Base-by-base conservation (phyloP, 768 basidiomycete species). In the Dentipellis sp. region DNA sequence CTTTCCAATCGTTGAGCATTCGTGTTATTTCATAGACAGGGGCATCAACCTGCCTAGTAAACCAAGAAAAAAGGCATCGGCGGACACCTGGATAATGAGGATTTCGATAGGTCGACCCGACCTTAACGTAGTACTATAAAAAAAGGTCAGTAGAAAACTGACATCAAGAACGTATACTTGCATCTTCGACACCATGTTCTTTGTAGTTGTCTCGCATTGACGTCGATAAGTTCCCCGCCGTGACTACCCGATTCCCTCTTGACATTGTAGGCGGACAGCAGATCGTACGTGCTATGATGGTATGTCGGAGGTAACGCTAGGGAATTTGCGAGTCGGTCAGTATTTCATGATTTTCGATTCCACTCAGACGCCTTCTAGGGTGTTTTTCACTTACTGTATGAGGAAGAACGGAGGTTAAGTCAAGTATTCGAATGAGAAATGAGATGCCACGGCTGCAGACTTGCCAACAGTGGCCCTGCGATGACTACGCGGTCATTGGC, bases 81-180 rank as follows among this genome's bases (percentile, higher is more conserved):
- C 79, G 75, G 53, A 87, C 74, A 6, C 83, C 84, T 2, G 81
- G 83, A 59, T 80, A 86, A 68, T 87, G 86, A 0, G 86, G 84
- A 63, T 88, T 88, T 11, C 85, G 78, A 67, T 89, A 87, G 10
- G 78, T 81, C 17, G 80, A 68, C n/a, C 80, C 79, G 1, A 86
- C 83, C 71, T 80, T 79, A 47, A 69, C 75, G 64, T 84, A 83
- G 63, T 83, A 84, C 83, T 84, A 40, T 12, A 34, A 22, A 14
- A 9, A 37, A 36, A 29, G 46, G 19, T 4, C 34, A 29, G 37
- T 23, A 29, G 8, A 14, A 9, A 14, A 12, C 12, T 37, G 19
- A 37, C 19, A 16, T 19, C 10, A 16, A 40, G 17, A 34, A 10
- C 10, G 10, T 53, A 16, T 9, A 55, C 74, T 11, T 64, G 81